Evolutionary conservation across 1,284 basidiomycete species (phyloP), one percentile per base, ranked within the genome.

Genomic region (Rhodotorula mucilaginosa): DNA sequence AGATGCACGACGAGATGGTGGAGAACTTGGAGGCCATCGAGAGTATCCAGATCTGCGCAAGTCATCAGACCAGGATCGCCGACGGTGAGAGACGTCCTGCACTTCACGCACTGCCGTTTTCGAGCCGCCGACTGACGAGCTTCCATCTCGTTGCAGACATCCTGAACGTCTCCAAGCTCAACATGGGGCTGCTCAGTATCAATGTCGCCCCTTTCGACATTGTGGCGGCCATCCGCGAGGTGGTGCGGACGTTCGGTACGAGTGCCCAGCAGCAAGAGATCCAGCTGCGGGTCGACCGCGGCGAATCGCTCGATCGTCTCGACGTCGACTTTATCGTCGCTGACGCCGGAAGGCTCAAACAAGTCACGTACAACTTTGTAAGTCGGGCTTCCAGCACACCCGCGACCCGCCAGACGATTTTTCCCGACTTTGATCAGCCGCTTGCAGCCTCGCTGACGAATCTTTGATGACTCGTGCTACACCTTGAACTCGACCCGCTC

Each of bases 21-120:
- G 78, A 79, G 60, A 74, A 79, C 57, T 59, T 73, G 18, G 78
- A 79, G 29, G 75, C 78, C 0, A 73, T 79, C 51, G 78, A 77
- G 47, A 74, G 74, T 4, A 79, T 79, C 52, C 67, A 76, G 23
- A 52, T 79, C 3, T 79, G 78, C 57, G 74, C 77, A 4, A 68
- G 72, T 29, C 78, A 78, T 65, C 78, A 79, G 44, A 69, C 70
- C 46, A 71, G 76, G 7, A 78, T 77, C 51, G 75, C 75, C 34
- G 74, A 76, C 54, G 54, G 54, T 29, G 16, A 29, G 54, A 7
- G 26, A 13, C 21, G 15, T 52, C 23, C 23, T 52, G 10, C 39
- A 12, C 39, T 44, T 44, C 34, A 34, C 7, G 26, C 26, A 8
- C 34, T 44, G 12, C 39, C 39, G 10, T 44, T 10, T 8, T 44